Evolutionary conservation across 805 yeast genomes (phyloP), one percentile per base, ranked within the genome.

Genomic region (Ogataea nonfermentans): DNA sequence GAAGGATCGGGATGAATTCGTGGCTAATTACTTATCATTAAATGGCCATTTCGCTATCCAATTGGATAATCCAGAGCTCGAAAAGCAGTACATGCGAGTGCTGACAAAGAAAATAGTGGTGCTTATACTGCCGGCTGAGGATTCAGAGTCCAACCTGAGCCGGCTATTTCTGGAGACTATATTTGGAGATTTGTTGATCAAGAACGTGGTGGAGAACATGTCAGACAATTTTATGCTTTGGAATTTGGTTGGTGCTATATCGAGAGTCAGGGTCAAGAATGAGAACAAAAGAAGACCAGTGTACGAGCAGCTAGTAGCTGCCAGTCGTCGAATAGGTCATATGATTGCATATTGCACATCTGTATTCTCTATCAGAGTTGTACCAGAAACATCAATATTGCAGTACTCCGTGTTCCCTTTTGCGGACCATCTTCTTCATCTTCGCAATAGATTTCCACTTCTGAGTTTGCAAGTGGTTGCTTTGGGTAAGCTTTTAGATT

Each of bases 201-300:
- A 56, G 29, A 73, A 66, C 40, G 47, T 67, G 1, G 52, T 73
- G 4, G 71, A 67, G 6, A 73, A 72, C 47, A 42, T 76, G 11
- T 60, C 71, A 8, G 77, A 76, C 40, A 76, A 76, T n/a, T 76
- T 73, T 58, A 67, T 72, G 55, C 47, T 76, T 2, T 71, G 78
- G 65, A 74, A 69, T 22, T 55, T 76, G 4, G 48, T 70, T 17
- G 59, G 57, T 19, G 32, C 51, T 6, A 15, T 56, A 10, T 35
- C 49, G 26, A 48, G 42, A 41, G 10, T n/a, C 12, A 23, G 24
- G 9, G 20, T 5, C 22, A 24, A n/a, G 14, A 4, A 15, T 3
- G 15, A 29, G 24, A 11, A 15, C 7, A 10, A 26, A 11, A 28
- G 12, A 17, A 29, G 10, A n/a, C 12, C 12, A 10, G 17, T 46